These are phyloP conservation scores for Jackrogersella multiformis DNA, from an alignment of 495 filamentous ascomycete genomes.

Conservation along the genomic window DNA sequence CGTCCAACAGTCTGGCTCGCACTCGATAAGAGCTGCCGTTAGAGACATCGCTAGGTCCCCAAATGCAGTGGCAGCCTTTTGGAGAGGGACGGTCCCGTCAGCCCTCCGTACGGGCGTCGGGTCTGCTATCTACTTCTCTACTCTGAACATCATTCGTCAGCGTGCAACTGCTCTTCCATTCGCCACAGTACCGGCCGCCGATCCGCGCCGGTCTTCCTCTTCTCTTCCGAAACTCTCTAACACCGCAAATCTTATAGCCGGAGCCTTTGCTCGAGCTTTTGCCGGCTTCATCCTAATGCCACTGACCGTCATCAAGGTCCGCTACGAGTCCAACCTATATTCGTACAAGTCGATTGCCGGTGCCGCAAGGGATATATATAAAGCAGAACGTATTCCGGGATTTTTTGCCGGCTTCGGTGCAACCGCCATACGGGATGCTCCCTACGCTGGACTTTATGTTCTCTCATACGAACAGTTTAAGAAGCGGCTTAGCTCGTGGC, in stretches of 20 bases:
- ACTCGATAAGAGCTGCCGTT: constrained; percentile 74
- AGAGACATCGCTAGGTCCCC: constrained; percentile 70
- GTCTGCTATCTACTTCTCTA: constrained; percentile 92
- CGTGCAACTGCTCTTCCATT: constrained; percentile 65
- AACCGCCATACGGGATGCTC: constrained; percentile 91
- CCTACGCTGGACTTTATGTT: constrained; percentile 94
- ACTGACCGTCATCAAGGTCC: constrained; percentile 95
- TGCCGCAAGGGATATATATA: constrained; percentile 78
- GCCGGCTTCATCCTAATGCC: constrained; percentile 96
- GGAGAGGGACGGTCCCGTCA: constrained; percentile 92
- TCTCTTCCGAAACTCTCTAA: constrained; percentile 86
- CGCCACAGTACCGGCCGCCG: constrained; percentile 41
- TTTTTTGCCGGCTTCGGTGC: constrained; percentile 96
- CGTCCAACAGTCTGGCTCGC: constrained; percentile 77
- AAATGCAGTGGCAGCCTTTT: constrained; percentile 73
- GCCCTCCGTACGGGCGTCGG: constrained; percentile 92
- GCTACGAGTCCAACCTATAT: constrained; percentile 89
- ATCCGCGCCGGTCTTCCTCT: constrained; percentile 60
- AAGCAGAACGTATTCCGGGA: constrained; percentile 77
- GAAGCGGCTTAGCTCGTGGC: constrained; percentile 62
- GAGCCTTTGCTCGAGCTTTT: constrained; percentile 81
- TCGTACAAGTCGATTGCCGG: constrained; percentile 78
- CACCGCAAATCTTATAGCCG: constrained; percentile 83
- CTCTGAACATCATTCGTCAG: constrained; percentile 82
- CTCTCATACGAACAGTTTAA: constrained; percentile 94